phyloP scores from a whole-genome alignment of 345 rosid species.

The Brassica rapa region DNA sequence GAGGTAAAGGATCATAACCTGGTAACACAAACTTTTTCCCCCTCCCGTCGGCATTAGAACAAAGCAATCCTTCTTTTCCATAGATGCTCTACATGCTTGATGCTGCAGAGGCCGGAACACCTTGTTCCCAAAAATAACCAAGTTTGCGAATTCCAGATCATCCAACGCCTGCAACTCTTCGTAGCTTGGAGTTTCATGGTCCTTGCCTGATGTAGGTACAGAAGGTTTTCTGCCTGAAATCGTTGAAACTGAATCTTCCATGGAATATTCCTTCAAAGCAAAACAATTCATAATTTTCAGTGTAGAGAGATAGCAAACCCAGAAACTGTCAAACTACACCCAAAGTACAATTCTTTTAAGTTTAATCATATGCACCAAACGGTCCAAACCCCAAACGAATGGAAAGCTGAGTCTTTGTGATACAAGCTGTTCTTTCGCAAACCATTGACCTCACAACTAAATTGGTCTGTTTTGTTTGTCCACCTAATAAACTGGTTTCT shows the following conservation, averaged over 20 bases:
- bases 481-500: not conserved
- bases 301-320: not conserved
- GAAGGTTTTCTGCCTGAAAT: slow-evolving; percentile 42
- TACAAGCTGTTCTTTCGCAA: slow-evolving; percentile 1
- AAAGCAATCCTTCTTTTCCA: slow-evolving; percentile 76
- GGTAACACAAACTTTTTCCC: slow-evolving; percentile 90
- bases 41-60: slow-evolving; percentile 93
- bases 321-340: slow-evolving; percentile 5
- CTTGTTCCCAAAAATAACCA: slow-evolving; percentile 76
- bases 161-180: slow-evolving; percentile 76
- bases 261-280: slow-evolving; percentile 56
- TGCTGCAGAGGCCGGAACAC: slow-evolving; percentile 73
- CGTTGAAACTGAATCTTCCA: slow-evolving; percentile 47
- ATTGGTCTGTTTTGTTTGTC: not conserved
- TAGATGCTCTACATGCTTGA: slow-evolving; percentile 76
- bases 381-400: not conserved
- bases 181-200: slow-evolving; percentile 52
- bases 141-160: slow-evolving; percentile 80
- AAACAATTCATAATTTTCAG: slow-evolving; percentile 22
- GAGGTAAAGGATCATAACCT: slow-evolving; percentile 50
- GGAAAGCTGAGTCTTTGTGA: not conserved
- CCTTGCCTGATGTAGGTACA: slow-evolving; percentile 32
- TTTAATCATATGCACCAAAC: not conserved
- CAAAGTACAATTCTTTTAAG: not conserved
- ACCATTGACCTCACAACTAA: not conserved